phyloP scores from a whole-genome alignment of 176 grass and related monocot species.

The Panicum miliaceum region DNA sequence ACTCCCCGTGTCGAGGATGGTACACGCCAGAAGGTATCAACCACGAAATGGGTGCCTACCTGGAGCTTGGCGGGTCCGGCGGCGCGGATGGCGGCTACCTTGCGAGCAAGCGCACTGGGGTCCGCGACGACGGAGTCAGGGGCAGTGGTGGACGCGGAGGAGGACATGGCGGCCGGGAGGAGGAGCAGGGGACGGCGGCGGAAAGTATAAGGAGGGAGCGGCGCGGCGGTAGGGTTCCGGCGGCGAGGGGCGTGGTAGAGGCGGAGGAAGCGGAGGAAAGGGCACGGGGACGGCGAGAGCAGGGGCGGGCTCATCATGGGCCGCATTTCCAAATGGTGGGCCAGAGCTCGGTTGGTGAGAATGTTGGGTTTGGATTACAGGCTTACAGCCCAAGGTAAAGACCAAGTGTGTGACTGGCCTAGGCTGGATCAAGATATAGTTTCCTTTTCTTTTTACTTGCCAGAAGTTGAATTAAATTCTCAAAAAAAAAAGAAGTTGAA shows the following conservation, averaged over 20 bases:
- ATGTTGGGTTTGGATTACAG: neutral
- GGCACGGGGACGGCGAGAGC: constrained; percentile 41
- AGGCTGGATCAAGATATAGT: too few relatives aligned
- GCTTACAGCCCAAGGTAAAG: neutral
- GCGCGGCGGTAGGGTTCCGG: constrained; percentile 31
- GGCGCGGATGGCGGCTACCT: constrained; percentile 53
- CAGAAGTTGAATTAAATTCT: too few relatives aligned
- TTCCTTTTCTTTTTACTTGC: too few relatives aligned
- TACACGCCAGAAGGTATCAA: neutral
- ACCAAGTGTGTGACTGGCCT: too few relatives aligned
- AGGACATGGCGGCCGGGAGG: constrained; percentile 15
- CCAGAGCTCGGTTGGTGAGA: neutral
- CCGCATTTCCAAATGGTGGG: constrained; percentile 42
- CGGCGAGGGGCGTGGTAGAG: constrained; percentile 37
- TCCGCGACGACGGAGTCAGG: constrained; percentile 36
- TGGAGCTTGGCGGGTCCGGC: constrained; percentile 57
- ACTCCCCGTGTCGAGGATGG: neutral
- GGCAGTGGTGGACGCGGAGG: neutral
- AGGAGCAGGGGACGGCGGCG: neutral
- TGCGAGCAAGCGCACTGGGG: constrained; percentile 36
- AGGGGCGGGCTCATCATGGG: constrained; percentile 45
- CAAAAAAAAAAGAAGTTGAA: too few relatives aligned
- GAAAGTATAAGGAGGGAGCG: neutral
- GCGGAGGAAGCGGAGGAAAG: constrained; percentile 30
- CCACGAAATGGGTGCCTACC: neutral